Conservation (phyloP, 2,329 filamentous ascomycete genomes). For the Fusarium nygamai region DNA sequence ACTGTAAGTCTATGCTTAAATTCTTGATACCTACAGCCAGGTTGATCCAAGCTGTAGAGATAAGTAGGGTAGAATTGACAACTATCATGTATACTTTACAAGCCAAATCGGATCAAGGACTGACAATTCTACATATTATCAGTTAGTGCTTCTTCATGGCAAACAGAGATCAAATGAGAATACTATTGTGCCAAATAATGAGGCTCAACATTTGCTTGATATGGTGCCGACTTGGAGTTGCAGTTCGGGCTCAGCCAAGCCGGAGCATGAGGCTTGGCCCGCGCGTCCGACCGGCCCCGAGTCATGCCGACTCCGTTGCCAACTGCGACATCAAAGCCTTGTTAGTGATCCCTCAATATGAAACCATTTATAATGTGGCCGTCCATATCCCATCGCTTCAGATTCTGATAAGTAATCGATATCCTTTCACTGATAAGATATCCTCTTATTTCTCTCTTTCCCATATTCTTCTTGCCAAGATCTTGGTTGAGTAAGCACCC, state of each 20-base stretch:
- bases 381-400: not conserved
- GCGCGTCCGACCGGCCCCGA: not conserved
- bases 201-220: not conserved
- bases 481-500: not conserved
- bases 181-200: not conserved
- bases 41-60: not conserved
- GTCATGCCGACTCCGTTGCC: not conserved
- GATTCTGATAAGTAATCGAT: not conserved
- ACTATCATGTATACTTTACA: not conserved
- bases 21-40: not conserved
- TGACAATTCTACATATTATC: too few relatives aligned
- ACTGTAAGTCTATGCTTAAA: not conserved
- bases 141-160: not conserved
- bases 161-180: not conserved
- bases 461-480: not conserved
- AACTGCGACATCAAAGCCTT: not conserved
- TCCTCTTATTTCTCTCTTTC: not conserved
- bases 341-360: not conserved
- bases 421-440: not conserved
- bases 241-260: not conserved
- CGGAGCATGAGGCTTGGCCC: not conserved
- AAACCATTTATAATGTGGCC: not conserved
- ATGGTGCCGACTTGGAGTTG: not conserved
- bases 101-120: not conserved
- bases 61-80: not conserved